Conservation (phyloP, 352 stramenopile species). For the Phytophthora nicotianae region DNA sequence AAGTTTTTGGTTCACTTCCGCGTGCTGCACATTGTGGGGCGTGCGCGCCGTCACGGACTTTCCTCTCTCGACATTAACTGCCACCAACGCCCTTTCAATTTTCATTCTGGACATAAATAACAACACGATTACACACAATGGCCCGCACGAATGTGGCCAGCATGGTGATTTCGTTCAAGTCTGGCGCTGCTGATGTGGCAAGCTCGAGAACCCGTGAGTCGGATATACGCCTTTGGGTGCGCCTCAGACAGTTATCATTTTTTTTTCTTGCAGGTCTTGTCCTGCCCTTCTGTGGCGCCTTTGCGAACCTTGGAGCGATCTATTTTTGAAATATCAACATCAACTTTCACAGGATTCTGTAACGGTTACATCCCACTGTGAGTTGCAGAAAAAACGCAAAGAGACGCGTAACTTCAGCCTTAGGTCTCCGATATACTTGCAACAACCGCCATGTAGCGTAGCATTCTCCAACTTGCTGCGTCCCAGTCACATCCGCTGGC, state of each 20-base stretch:
- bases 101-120: background rate
- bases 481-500: conserved; percentile 11
- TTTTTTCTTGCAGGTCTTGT: background rate
- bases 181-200: background rate
- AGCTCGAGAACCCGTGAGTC: background rate
- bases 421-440: background rate
- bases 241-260: background rate
- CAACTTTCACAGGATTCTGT: background rate
- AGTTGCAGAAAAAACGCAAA: conserved; percentile 1
- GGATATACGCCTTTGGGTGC: background rate
- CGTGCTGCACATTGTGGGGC: background rate
- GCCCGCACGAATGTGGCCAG: background rate
- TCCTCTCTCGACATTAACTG: background rate
- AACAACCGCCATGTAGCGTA: background rate
- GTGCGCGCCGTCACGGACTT: background rate
- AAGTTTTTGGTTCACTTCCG: background rate
- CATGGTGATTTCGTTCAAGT: background rate
- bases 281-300: background rate
- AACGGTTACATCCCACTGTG: background rate
- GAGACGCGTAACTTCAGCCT: conserved; percentile 2
- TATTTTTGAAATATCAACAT: background rate
- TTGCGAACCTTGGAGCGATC: background rate
- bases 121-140: background rate
- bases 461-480: conserved; percentile 17
- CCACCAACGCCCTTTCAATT: background rate